Percentiles rank a stretch among this genome's conserved stretches.
Evolutionary conservation across 768 basidiomycete species (phyloP).

Genomic region (Hygrophoropsis aurantiaca): DNA sequence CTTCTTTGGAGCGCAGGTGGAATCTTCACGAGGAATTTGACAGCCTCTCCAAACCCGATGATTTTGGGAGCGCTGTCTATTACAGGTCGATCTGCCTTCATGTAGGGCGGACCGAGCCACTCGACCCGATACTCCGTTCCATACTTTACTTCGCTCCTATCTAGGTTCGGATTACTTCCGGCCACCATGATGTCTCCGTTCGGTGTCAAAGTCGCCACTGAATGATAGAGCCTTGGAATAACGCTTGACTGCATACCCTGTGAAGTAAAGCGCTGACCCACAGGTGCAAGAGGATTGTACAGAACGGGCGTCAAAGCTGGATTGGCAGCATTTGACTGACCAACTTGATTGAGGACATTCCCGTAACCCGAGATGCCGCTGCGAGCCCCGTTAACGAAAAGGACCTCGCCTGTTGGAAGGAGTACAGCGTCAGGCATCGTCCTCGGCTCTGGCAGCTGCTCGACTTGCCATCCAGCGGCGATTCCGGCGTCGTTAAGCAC

Average conservation of each 20-base stretch:
- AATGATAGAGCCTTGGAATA: constrained; percentile 80
- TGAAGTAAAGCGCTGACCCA: constrained; percentile 57
- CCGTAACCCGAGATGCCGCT: constrained; percentile 78
- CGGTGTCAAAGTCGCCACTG: constrained; percentile 78
- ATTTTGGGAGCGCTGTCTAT: constrained; percentile 35
- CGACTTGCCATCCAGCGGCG: constrained; percentile 67
- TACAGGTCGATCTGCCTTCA: constrained; percentile 57
- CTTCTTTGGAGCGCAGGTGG: constrained; percentile 36
- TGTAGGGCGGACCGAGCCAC: constrained; percentile 82
- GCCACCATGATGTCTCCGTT: constrained; percentile 73
- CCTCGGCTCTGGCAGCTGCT: constrained; percentile 72
- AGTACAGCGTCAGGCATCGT: constrained; percentile 81
- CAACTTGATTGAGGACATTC: constrained; percentile 68
- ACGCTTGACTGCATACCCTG: constrained; percentile 59
- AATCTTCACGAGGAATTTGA: constrained; percentile 44
- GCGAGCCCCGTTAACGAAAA: constrained; percentile 76
- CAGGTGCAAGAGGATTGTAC: constrained; percentile 58
- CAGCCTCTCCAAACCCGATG: constrained; percentile 46
- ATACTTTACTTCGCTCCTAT: constrained; percentile 69
- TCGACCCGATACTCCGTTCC: constrained; percentile 90
- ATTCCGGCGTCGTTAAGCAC: constrained; percentile 66
- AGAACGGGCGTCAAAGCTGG: constrained; percentile 68
- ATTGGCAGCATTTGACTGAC: constrained; percentile 75
- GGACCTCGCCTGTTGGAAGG: constrained; percentile 70
- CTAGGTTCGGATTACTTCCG: constrained; percentile 83